phyloP scores from a whole-genome alignment of 108 stramenopile species.

The Pseudonitzschia multiseries region DNA sequence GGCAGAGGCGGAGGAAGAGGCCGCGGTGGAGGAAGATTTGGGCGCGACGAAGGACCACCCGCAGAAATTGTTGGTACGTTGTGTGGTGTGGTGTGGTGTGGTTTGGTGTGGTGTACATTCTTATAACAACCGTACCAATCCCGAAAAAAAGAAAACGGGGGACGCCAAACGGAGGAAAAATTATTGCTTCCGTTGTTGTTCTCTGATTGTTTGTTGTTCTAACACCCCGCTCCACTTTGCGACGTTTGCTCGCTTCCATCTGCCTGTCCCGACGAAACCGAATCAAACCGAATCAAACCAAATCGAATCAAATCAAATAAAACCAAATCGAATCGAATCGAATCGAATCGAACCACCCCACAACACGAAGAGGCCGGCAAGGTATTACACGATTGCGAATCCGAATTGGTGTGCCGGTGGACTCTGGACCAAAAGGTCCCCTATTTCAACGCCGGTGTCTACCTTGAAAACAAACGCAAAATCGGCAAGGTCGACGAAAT shows the following conservation, averaged over 20 bases:
- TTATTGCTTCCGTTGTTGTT: constrained; percentile 27
- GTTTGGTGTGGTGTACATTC: too few relatives aligned
- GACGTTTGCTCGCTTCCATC: constrained; percentile 5
- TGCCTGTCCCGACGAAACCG: neutral
- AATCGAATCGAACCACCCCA: neutral
- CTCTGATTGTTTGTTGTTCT: too few relatives aligned
- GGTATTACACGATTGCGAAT: constrained; percentile 83
- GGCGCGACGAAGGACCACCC: constrained; percentile 82
- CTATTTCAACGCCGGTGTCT: constrained; percentile 97
- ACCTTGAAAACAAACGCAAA: constrained; percentile 97
- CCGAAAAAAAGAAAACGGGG: too few relatives aligned
- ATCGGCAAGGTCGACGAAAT: constrained; percentile 99
- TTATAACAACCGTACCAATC: too few relatives aligned
- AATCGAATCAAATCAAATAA: too few relatives aligned
- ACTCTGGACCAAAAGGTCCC: constrained; percentile 87
- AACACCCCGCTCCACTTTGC: too few relatives aligned
- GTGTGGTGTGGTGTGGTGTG: neutral
- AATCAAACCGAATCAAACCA: too few relatives aligned
- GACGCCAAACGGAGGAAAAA: too few relatives aligned
- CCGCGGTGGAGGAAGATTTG: constrained; percentile 19
- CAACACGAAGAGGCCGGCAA: constrained; percentile 58
- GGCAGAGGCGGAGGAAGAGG: constrained; percentile 27
- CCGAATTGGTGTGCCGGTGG: constrained; percentile 78
- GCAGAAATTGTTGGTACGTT: constrained; percentile 73
- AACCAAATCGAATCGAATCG: too few relatives aligned